Base-by-base conservation (phyloP, 2,329 filamentous ascomycete genomes). In the Pestalotiopsis sp. region DNA sequence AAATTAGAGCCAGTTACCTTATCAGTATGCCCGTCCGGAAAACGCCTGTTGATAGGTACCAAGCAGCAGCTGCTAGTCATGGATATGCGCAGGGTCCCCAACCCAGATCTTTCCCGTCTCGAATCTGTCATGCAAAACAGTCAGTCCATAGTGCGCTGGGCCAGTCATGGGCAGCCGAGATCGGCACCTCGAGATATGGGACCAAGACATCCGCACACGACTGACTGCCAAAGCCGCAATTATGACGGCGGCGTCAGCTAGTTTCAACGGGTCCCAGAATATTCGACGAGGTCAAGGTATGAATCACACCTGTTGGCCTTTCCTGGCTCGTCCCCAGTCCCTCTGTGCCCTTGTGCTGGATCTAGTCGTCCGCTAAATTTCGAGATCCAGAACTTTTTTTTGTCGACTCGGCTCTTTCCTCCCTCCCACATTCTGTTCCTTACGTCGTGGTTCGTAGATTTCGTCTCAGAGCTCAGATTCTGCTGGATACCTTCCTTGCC, bases 1-100 rank as follows among this genome's bases (percentile, higher is more conserved):
- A 62, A 62, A 62, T 62, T 62, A 14, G 59, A 62, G 59, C 38
- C 36, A 62, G 36, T 5, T 36, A 4, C 59, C 59, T 62, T 62
- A 62, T 62, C 59, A 62, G 59, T 62, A 13, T 39, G 5, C 20
- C 45, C 45, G 45, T 52, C 45, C 45, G 45, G 45, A n/a, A 52
- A 52, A n/a, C 45, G 45, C 45, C 45, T 52, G 20, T 36, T 52
- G 45, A 52, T 52, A 52, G 45, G 45, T 52, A 52, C 45, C 45
- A 9, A 20, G 17, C 20, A 52, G 52, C 11, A 27, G 9, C 13
- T 36, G 45, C 45, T 36, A 36, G 27, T 27, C 36, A 17, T 62
- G 31, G 25, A 14, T n/a, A 61, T 31, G 12, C 14, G n/a, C 59
- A 62, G 59, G 59, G 59, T 62, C 31, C 31, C 31, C 59, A 36